These are phyloP conservation scores for Lichtheimia ornata DNA, from an alignment of 371 early-diverging fungal species.

Conservation along the genomic window DNA sequence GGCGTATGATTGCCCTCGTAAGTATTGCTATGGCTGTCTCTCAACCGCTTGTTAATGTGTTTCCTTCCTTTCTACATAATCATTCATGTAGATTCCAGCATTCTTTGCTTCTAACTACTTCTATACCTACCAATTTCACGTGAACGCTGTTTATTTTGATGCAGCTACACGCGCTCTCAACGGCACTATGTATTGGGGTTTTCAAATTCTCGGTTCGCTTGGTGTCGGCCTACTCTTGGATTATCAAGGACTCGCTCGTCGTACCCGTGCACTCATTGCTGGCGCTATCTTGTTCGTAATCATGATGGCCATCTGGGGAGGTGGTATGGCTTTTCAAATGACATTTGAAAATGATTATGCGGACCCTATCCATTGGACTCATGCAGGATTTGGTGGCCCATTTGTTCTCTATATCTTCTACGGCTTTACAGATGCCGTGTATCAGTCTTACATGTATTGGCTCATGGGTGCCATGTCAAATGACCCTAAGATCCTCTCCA, in stretches of 20 bases:
- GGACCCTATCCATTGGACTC: slow-evolving; percentile 27
- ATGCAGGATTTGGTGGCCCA: slow-evolving; percentile 45
- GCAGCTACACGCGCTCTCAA: slow-evolving; percentile 67
- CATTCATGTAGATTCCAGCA: slow-evolving; percentile 46
- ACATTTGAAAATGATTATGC: slow-evolving; percentile 35
- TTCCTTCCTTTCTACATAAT: slow-evolving; percentile 39
- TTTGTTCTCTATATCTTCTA: slow-evolving; percentile 68
- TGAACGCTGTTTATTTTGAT: slow-evolving; percentile 56
- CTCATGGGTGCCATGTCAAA: slow-evolving; percentile 77
- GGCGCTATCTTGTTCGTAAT: slow-evolving; percentile 42
- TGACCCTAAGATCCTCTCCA: slow-evolving; percentile 65
- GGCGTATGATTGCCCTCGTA: slow-evolving; percentile 48
- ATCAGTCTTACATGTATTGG: slow-evolving; percentile 78
- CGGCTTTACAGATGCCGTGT: slow-evolving; percentile 71
- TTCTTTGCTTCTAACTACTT: slow-evolving; percentile 78
- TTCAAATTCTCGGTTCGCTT: slow-evolving; percentile 67
- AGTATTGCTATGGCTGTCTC: background rate
- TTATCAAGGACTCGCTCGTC: slow-evolving; percentile 38
- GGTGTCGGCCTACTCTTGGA: slow-evolving; percentile 61
- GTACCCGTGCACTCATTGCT: slow-evolving; percentile 56
- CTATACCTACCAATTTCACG: slow-evolving; percentile 68
- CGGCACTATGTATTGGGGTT: slow-evolving; percentile 68
- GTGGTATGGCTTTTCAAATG: slow-evolving; percentile 61
- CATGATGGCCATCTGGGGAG: slow-evolving; percentile 62
- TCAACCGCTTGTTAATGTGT: slow-evolving; percentile 13